Conservation (phyloP, 352 stramenopile genomes). For the Aphanomyces cochlioides region DNA sequence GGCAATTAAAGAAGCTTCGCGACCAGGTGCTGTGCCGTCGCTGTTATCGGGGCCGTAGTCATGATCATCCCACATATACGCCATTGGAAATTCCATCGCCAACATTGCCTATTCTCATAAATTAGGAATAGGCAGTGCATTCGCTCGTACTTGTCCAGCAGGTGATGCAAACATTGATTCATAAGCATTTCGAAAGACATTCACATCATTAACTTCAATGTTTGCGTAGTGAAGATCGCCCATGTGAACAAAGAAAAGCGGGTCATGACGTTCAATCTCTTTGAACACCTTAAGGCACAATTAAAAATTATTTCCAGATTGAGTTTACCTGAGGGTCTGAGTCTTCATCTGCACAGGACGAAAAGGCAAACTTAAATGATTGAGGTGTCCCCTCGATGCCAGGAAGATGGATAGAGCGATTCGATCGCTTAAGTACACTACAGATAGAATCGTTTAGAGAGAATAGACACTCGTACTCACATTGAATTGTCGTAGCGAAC, state of each 20-base stretch:
- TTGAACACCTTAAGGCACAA: constrained; percentile 41
- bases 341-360: constrained; percentile 75
- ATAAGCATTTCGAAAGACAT: constrained; percentile 58
- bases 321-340: constrained; percentile 57
- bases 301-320: background rate
- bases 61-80: constrained; percentile 90
- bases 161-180: constrained; percentile 69
- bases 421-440: constrained; percentile 4
- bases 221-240: constrained; percentile 88
- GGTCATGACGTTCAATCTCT: constrained; percentile 54
- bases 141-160: constrained; percentile 36
- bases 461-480: background rate
- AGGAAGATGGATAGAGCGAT: constrained; percentile 52
- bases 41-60: constrained; percentile 88
- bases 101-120: constrained; percentile 47
- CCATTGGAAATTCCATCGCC: constrained; percentile 78
- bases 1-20: constrained; percentile 65
- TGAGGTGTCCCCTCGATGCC: constrained; percentile 42
- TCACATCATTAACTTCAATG: constrained; percentile 58
- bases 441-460: background rate
- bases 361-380: constrained; percentile 71
- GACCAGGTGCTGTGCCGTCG: constrained; percentile 64
- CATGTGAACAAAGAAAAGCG: constrained; percentile 86
- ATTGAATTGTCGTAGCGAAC: constrained; percentile 28
- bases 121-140: too few relatives aligned